Evolutionary conservation across 164 flowering plant species (phyloP).

Genomic region (Berberis thunbergii): DNA sequence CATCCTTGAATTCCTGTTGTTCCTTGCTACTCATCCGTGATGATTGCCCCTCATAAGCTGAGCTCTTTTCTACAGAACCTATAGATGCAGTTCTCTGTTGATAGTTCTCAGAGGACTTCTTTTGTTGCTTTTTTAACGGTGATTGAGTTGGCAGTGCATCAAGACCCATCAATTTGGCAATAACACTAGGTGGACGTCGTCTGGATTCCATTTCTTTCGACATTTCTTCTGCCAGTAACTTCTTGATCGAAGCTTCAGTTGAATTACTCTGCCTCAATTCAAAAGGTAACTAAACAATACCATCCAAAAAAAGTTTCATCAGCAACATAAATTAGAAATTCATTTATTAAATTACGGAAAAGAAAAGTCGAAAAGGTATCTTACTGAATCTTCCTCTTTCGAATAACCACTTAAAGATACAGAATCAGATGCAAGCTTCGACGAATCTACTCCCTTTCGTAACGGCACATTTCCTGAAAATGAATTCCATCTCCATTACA

Average conservation of each 20-base stretch:
- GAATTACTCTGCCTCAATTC: conserved; percentile 25
- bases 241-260: conserved; percentile 49
- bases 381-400: conserved; percentile 34
- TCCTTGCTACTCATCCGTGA: conserved; percentile 34
- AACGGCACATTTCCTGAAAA: conserved; percentile 29
- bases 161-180: conserved; percentile 90
- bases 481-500: not conserved
- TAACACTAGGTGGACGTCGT: conserved; percentile 58
- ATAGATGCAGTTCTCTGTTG: conserved; percentile 16
- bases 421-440: conserved; percentile 29
- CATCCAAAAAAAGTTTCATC: not conserved
- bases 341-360: not conserved
- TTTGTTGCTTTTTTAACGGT: conserved; percentile 32
- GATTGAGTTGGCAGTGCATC: conserved; percentile 64
- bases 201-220: conserved; percentile 43
- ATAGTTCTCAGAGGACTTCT: conserved; percentile 20
- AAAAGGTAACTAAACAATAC: conserved; percentile 20
- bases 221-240: conserved; percentile 63
- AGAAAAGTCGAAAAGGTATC: conserved; percentile 1
- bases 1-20: conserved; percentile 74
- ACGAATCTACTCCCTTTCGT: conserved; percentile 18
- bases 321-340: not conserved
- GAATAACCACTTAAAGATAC: conserved; percentile 24
- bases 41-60: conserved; percentile 23
- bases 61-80: conserved; percentile 16